phyloP scores from a whole-genome alignment of 2,329 filamentous ascomycete species.

The Epichloe sylvatica region DNA sequence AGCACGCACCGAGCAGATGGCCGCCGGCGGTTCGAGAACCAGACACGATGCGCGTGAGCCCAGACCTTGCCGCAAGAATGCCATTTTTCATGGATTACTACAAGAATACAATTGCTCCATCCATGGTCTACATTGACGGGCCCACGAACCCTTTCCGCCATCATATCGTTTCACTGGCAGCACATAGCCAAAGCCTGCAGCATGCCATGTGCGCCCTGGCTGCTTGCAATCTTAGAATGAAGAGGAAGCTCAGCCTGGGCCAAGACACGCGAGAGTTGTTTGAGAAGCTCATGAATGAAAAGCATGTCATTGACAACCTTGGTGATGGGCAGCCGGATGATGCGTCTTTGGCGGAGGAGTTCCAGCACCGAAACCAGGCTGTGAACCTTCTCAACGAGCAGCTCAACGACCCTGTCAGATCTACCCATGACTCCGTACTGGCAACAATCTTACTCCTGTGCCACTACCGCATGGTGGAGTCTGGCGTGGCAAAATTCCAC shows the following conservation, averaged over 20 bases:
- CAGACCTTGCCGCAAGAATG: conserved; percentile 60
- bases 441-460: conserved; percentile 79
- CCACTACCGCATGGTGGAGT: conserved; percentile 87
- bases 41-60: conserved; percentile 37
- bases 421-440: conserved; percentile 73
- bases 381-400: conserved; percentile 75
- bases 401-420: conserved; percentile 59
- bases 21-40: conserved; percentile 28
- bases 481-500: conserved; percentile 82
- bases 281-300: conserved; percentile 34
- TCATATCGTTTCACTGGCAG: conserved; percentile 66
- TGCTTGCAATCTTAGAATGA: conserved; percentile 82
- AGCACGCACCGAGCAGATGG: conserved; percentile 34
- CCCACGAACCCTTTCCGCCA: conserved; percentile 74
- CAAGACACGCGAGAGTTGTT: conserved; percentile 39
- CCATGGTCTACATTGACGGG: conserved; percentile 81
- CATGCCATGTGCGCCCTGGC: conserved; percentile 84
- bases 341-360: conserved; percentile 61
- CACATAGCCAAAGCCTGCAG: conserved; percentile 68
- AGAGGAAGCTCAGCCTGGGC: conserved; percentile 50
- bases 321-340: conserved; percentile 41
- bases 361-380: conserved; percentile 67
- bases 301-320: conserved; percentile 29
- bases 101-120: conserved; percentile 79
- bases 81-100: conserved; percentile 89